A percentile compares a stretch with the other conserved stretches of the same genome.
Conservation (phyloP, 2,329 filamentous ascomycete species). For the Cladosporium velox region DNA sequence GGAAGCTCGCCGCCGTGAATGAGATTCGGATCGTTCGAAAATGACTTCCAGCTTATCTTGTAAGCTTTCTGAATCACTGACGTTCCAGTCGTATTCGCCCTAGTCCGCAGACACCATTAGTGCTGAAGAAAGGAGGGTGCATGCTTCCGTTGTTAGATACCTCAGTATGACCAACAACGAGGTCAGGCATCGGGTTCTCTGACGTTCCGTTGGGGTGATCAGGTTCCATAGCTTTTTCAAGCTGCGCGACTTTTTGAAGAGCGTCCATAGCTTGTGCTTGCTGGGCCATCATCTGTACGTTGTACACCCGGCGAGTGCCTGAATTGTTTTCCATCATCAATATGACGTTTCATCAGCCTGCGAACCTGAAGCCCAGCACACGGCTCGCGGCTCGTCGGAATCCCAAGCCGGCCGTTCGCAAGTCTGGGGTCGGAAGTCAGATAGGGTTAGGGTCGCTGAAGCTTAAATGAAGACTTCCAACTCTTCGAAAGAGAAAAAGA, state of each 20-base stretch:
- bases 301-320: background rate
- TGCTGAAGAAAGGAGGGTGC: background rate
- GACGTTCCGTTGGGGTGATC: background rate
- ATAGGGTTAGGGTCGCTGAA: background rate
- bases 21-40: slow-evolving; percentile 54
- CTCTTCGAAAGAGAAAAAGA: slow-evolving; percentile 2
- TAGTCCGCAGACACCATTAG: background rate
- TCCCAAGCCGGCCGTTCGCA: background rate
- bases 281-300: background rate
- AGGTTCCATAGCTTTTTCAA: background rate
- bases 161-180: slow-evolving; percentile 17
- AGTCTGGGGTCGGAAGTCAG: background rate
- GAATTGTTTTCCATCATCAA: slow-evolving; percentile 12
- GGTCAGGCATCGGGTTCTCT: background rate
- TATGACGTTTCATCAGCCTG: slow-evolving; percentile 7
- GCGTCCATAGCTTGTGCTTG: background rate
- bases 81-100: slow-evolving; percentile 9
- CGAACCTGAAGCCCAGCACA: background rate
- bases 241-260: background rate
- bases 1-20: slow-evolving; percentile 61
- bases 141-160: background rate
- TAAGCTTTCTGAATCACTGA: slow-evolving; percentile 35
- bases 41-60: slow-evolving; percentile 52
- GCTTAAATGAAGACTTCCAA: background rate
- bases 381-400: background rate